phyloP scores from a whole-genome alignment of 805 yeast genomes.

The Komagataella ulmi region DNA sequence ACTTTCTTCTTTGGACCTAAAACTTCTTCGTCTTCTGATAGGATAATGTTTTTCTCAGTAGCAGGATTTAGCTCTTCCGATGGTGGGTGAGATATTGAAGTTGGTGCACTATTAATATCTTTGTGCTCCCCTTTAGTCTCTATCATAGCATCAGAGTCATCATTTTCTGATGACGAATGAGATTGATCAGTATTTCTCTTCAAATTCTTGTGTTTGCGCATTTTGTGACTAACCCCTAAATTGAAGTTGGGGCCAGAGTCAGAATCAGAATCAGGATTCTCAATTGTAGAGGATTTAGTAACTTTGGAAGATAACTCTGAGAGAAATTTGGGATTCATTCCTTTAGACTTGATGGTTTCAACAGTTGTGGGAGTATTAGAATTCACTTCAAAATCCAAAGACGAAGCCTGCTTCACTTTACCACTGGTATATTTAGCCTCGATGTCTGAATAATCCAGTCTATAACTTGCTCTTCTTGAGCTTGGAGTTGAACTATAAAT shows the following conservation, averaged over 20 bases:
- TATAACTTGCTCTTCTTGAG: slow-evolving; percentile 1
- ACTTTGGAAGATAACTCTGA: slow-evolving; percentile 41
- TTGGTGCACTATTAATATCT: slow-evolving; percentile 1
- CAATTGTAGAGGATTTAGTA: slow-evolving; percentile 23
- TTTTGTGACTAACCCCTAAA: background rate
- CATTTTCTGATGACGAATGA: background rate
- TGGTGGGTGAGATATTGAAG: background rate
- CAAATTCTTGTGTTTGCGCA: background rate
- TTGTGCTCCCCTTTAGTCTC: background rate
- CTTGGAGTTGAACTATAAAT: background rate
- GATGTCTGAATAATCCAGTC: slow-evolving; percentile 3
- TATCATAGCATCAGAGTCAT: background rate
- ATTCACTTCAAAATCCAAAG: background rate
- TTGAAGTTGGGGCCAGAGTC: background rate
- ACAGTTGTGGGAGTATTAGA: slow-evolving; percentile 6
- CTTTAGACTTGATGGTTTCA: slow-evolving; percentile 4
- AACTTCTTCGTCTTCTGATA: background rate
- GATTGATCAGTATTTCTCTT: background rate
- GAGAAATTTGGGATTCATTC: slow-evolving; percentile 32
- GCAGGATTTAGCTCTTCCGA: background rate
- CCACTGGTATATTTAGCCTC: slow-evolving; percentile 35
- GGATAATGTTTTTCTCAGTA: background rate
- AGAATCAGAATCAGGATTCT: background rate
- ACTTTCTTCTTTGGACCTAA: background rate
- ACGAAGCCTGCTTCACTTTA: slow-evolving; percentile 15